Percentiles rank a stretch among this genome's conserved stretches.
phyloP scores from a whole-genome alignment of 257 asterid genomes.

The Solanum sejunctum region DNA sequence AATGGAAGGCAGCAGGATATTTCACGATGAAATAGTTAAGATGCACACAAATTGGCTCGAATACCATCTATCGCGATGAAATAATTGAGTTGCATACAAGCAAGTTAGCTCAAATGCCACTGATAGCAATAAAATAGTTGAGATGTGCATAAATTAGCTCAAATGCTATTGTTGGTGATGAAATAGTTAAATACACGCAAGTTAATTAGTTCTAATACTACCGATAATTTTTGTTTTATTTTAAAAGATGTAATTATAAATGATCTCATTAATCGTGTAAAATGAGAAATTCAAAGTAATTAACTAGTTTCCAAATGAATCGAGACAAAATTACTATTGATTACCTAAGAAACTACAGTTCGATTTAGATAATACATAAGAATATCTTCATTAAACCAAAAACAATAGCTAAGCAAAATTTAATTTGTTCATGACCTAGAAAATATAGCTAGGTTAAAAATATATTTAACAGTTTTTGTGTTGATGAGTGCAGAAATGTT shows the following conservation, averaged over 20 bases:
- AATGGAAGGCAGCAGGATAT: background rate
- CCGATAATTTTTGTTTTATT: background rate
- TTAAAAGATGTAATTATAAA: background rate
- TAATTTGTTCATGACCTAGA: background rate
- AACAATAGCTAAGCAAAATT: background rate
- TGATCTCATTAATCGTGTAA: background rate
- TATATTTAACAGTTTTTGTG: background rate
- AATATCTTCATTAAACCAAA: background rate
- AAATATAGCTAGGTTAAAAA: background rate
- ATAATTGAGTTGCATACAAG: background rate
- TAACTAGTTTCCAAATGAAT: background rate
- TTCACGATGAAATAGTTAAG: background rate
- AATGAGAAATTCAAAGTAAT: background rate
- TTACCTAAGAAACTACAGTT: background rate
- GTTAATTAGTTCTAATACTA: no score
- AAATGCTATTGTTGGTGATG: fast-evolving
- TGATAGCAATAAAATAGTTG: background rate
- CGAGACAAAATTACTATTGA: background rate
- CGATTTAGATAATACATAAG: background rate
- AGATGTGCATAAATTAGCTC: background rate
- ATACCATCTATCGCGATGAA: fast-evolving
- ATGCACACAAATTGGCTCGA: background rate
- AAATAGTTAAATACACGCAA: no score
- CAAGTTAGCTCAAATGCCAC: background rate
- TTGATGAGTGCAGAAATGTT: background rate